Evolutionary conservation across 2,329 filamentous ascomycete genomes (phyloP).

Genomic region (Botryotinia convoluta): DNA sequence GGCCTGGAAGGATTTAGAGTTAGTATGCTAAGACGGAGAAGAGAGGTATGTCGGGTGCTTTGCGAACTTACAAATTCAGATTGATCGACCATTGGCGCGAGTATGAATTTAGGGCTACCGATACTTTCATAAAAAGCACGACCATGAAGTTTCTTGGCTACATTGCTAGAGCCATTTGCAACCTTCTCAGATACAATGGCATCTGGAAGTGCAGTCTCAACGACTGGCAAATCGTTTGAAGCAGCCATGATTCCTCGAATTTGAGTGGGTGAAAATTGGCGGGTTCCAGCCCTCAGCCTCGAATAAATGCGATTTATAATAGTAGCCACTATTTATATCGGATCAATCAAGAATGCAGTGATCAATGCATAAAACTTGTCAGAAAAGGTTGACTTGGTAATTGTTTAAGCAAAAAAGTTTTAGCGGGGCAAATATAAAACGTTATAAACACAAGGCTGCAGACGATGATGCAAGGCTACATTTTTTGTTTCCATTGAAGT

Average conservation of each 20-base stretch:
- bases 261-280: conserved; percentile 21
- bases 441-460: not conserved
- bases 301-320: conserved; percentile 11
- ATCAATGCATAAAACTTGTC: not conserved
- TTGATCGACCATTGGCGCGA: conserved; percentile 98
- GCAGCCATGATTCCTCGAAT: conserved; percentile 27
- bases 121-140: conserved; percentile 93
- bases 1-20: conserved; percentile 54
- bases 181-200: not conserved
- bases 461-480: not conserved
- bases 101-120: conserved; percentile 82
- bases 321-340: conserved; percentile 28
- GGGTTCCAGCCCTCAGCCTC: conserved; percentile 37
- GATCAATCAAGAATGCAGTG: not conserved
- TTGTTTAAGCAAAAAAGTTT: conserved; percentile 4
- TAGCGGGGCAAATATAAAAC: not conserved
- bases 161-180: conserved; percentile 9
- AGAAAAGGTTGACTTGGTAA: not conserved
- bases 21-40: conserved; percentile 16
- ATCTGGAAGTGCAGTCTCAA: conserved; percentile 16
- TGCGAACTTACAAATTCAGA: conserved; percentile 84
- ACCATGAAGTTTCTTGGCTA: conserved; percentile 65
- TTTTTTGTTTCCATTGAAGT: not conserved
- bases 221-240: conserved; percentile 22
- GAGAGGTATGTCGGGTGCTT: not conserved